Evolutionary conservation across 371 early-diverging fungal genomes (phyloP), one percentile per base, ranked within the genome.

Genomic region (Circinella umbellata): DNA sequence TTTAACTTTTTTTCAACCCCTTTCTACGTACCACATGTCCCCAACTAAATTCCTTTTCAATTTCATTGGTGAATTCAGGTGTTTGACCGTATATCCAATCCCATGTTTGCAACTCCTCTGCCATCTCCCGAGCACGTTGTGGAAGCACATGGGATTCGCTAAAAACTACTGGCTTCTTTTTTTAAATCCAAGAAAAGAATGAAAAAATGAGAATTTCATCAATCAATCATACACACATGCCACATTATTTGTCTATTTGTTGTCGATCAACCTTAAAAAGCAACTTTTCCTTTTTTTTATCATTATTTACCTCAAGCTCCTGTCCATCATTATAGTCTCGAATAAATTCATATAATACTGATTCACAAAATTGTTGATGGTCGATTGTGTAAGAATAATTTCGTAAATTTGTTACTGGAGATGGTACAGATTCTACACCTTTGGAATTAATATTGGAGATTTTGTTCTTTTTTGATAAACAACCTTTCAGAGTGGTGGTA

Each of bases 81-180:
- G 97, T 97, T 80, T 95, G 94, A 5, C 95, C 97, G 69, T 87
- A 96, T 49, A 89, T 88, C 96, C 97, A 98, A 47, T 95, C 94
- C 94, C 95, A 95, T 20, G 92, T 86, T 80, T 86, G 69, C 55
- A 84, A 68, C 68, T 82, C 82, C 34, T 79, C 62, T 65, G 74
- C 69, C 64, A 80, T 78, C 64, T 78, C 73, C 46, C 69, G 62
- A 42, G 78, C 79, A 59, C 72, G 66, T 54, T 77, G 67, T 10
- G 85, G 85, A 35, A 85, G 65, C 20, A 61, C 47, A 46, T 72
- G 76, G 36, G 69, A 63, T 20, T 76, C 66, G 65, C 77, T 65
- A 54, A 85, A 76, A 3, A 82, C 42, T 47, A 76, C 73, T 62
- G 85, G 83, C 83, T 84, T 51, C 10, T 27, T 20, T 18, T 15